Conservation (phyloP, 768 basidiomycete species). For the Psilocybe tampanensis region DNA sequence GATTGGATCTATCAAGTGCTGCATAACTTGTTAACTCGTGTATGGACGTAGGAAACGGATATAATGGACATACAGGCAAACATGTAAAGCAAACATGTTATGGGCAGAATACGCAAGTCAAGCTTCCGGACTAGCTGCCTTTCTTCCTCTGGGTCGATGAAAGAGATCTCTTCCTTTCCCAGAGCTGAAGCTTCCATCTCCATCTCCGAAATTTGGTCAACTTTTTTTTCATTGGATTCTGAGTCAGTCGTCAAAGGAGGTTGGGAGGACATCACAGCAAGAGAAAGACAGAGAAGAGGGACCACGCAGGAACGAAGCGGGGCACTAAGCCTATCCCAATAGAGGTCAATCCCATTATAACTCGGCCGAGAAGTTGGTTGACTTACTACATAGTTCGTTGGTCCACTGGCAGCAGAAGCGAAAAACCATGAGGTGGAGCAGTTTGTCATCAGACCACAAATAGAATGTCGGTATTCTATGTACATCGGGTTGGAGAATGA, state of each 20-base stretch:
- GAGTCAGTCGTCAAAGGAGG: conserved; percentile 18
- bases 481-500: too few species aligned
- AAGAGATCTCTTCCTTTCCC: conserved; percentile 5
- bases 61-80: conserved; percentile 69
- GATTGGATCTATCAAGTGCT: conserved; percentile 76
- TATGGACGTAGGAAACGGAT: background rate
- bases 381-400: too few species aligned
- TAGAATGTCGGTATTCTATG: too few species aligned
- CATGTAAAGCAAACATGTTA: conserved; percentile 73
- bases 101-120: conserved; percentile 68
- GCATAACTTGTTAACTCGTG: background rate
- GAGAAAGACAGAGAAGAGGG: background rate
- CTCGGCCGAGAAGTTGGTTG: conserved; percentile 11
- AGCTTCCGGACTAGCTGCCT: conserved; percentile 61
- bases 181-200: conserved; percentile 10
- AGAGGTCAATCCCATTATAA: background rate
- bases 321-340: background rate
- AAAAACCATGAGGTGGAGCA: background rate
- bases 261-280: conserved; percentile 16
- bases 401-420: background rate
- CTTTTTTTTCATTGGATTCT: conserved; percentile 22
- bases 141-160: conserved; percentile 42
- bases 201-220: conserved; percentile 22
- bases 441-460: background rate
- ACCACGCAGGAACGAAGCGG: background rate